A percentile compares a stretch with the other conserved stretches of the same genome.
These are phyloP conservation scores for Scytalidium sp. DNA, from an alignment of 2,329 filamentous ascomycete genomes.

Conservation along the genomic window DNA sequence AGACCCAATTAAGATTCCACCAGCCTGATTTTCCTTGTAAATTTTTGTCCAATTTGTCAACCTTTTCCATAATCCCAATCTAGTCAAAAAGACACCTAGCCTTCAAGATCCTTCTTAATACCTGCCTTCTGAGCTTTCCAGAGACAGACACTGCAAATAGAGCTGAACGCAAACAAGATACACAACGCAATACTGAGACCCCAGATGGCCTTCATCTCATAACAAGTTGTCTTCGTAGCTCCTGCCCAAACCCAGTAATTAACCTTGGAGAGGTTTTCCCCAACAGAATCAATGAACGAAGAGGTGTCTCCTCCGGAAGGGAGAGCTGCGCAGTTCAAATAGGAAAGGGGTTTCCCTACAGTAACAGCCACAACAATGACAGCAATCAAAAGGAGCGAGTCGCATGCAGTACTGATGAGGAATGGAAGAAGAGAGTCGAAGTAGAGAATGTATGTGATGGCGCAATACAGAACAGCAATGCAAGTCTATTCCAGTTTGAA, in stretches of 20 bases:
- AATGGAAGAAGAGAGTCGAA: constrained; percentile 73
- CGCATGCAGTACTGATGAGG: constrained; percentile 63
- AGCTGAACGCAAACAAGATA: constrained; percentile 65
- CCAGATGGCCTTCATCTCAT: constrained; percentile 85
- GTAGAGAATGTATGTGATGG: constrained; percentile 79
- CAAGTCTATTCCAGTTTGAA: constrained; percentile 55
- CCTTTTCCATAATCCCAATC: neutral
- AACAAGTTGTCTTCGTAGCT: constrained; percentile 63
- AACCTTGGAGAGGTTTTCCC: constrained; percentile 38
- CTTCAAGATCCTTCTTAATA: constrained; percentile 19
- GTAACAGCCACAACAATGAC: constrained; percentile 74
- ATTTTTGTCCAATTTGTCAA: neutral
- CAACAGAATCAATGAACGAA: constrained; percentile 40
- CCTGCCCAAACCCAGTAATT: constrained; percentile 48
- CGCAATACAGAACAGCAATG: constrained; percentile 75
- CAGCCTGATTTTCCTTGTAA: too few relatives aligned
- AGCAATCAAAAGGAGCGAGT: constrained; percentile 69
- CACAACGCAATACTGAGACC: constrained; percentile 78
- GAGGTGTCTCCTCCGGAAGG: constrained; percentile 36
- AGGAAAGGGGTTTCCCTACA: constrained; percentile 77
- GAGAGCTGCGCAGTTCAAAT: constrained; percentile 65
- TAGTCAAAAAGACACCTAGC: neutral
- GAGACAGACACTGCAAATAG: constrained; percentile 55
- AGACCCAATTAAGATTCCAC: too few relatives aligned
- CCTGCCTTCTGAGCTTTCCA: constrained; percentile 38